Base-by-base conservation (phyloP, 495 filamentous ascomycete genomes). In the Clavariopsis aquatica region DNA sequence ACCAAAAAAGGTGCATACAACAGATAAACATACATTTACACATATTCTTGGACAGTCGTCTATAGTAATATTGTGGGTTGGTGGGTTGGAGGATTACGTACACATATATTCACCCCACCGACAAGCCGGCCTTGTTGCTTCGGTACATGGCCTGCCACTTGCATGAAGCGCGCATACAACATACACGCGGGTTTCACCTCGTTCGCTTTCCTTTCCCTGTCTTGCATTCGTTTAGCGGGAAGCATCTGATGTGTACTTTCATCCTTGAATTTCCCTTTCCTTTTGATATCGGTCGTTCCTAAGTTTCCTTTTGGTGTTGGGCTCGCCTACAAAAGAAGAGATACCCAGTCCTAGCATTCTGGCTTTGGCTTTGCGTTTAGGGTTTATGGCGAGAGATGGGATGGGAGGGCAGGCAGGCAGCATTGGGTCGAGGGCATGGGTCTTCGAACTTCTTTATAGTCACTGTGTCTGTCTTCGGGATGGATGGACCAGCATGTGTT, bases 51-150 rank as follows among this genome's bases (percentile, higher is more conserved):
- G 19, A 29, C 19, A 29, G 5, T 22, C 19, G 38, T 43, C 38
- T 17, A 43, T 7, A 3, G 38, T 43, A 43, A 43, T 43, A 43
- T 43, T 43, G 27, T 57, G 27, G 28, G 19, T 57, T 57, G 15
- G 27, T 45, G 24, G 23, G 47, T 7, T 49, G 28, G 43, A 49
- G 41, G 19, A 49, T n/a, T 4, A 12, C 12, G 53, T 17, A 26
- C n/a, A 38, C 23, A 24, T 26, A 45, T 41, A 57, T 31, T 13
- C 52, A 31, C 29, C 52, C 23, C 22, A 60, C 28, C 41, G 65
- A 63, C 58, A 54, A 60, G 66, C 66, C 52, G 66, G 66, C 60
- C 60, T 69, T 69, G 61, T 64, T 56, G 60, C 27, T 49, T 27
- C 36, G 34, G 15, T 29, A 36, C 17, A 1, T 20, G 10, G 36